phyloP scores from a whole-genome alignment of 768 basidiomycete species.

The Dentipellis sp. region DNA sequence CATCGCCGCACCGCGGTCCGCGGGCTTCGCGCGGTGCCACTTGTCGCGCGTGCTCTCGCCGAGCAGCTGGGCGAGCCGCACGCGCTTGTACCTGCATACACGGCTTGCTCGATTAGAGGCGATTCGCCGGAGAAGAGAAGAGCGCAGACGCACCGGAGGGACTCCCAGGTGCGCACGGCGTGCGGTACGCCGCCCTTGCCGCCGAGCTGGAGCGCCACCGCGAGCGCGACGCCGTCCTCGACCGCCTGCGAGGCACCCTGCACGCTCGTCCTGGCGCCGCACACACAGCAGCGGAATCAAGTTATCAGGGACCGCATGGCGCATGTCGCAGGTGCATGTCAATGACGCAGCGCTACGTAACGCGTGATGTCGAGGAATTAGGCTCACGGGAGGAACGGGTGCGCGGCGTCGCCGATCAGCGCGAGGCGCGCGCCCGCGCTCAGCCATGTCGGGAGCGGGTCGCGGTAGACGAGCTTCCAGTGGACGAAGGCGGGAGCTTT shows the following conservation, averaged over 20 bases:
- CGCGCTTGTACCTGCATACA: conserved; percentile 18
- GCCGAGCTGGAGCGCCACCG: conserved; percentile 14
- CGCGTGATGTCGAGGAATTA: neutral
- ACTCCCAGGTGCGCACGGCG: conserved; percentile 13
- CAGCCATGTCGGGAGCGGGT: conserved; percentile 19
- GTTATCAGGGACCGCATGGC: neutral
- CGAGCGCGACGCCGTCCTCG: conserved; percentile 19
- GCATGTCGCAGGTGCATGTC: neutral
- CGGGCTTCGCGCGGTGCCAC: conserved; percentile 17
- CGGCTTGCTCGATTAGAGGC: neutral
- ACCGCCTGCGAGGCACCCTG: conserved; percentile 18
- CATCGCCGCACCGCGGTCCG: conserved; percentile 9
- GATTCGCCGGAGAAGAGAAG: neutral
- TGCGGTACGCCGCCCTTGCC: conserved; percentile 10
- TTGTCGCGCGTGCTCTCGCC: conserved; percentile 20
- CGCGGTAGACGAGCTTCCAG: conserved; percentile 20
- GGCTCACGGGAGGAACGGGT: conserved; percentile 21
- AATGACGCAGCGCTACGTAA: neutral
- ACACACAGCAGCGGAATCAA: neutral
- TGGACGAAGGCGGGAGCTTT: conserved; percentile 18
- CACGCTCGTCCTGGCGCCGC: conserved; percentile 12
- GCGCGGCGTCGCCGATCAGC: conserved; percentile 23
- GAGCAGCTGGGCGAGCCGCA: conserved; percentile 11
- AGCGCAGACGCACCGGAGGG: conserved; percentile 10
- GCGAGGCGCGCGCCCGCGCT: conserved; percentile 15